A percentile compares a stretch with the other conserved stretches of the same genome.
phyloP scores from a whole-genome alignment of 805 yeast species.

The Nakazawaea holstii region DNA sequence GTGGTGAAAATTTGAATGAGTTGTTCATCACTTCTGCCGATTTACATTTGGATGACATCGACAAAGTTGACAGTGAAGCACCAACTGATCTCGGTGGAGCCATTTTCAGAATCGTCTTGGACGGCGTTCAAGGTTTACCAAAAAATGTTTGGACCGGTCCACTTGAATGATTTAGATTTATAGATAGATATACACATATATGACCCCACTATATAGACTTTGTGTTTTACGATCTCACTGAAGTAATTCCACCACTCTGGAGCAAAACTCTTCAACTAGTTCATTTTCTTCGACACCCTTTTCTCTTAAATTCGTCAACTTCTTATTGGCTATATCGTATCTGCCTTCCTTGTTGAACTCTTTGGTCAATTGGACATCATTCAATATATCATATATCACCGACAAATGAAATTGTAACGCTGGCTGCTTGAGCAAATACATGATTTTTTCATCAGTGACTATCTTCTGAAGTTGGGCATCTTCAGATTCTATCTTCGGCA shows the following conservation, averaged over 20 bases:
- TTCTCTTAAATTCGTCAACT: slow-evolving; percentile 51
- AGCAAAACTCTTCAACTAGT: slow-evolving; percentile 65
- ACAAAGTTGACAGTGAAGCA: slow-evolving; percentile 21
- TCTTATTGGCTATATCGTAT: slow-evolving; percentile 52
- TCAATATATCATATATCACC: slow-evolving; percentile 40
- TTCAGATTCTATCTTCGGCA: slow-evolving; percentile 3
- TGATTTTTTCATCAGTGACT: slow-evolving; percentile 37
- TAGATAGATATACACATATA: too few relatives aligned
- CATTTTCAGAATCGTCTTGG: slow-evolving; percentile 40
- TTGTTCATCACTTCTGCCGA: slow-evolving; percentile 68
- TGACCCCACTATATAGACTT: not conserved
- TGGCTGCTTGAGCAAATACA: slow-evolving; percentile 41
- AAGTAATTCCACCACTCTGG: slow-evolving; percentile 27
- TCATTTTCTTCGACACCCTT: slow-evolving; percentile 67
- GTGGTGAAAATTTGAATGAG: slow-evolving; percentile 54
- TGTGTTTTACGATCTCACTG: slow-evolving; percentile 3
- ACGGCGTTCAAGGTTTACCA: slow-evolving; percentile 28
- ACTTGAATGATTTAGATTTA: not conserved
- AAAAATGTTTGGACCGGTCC: slow-evolving; percentile 24
- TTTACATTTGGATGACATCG: slow-evolving; percentile 30
- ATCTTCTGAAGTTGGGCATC: slow-evolving; percentile 25
- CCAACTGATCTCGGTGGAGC: slow-evolving; percentile 53
- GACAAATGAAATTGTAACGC: slow-evolving; percentile 53
- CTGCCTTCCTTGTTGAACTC: slow-evolving; percentile 52
- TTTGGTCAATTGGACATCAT: slow-evolving; percentile 40